phyloP scores from a whole-genome alignment of 139 green algal genomes.

The Chlorella sp. region DNA sequence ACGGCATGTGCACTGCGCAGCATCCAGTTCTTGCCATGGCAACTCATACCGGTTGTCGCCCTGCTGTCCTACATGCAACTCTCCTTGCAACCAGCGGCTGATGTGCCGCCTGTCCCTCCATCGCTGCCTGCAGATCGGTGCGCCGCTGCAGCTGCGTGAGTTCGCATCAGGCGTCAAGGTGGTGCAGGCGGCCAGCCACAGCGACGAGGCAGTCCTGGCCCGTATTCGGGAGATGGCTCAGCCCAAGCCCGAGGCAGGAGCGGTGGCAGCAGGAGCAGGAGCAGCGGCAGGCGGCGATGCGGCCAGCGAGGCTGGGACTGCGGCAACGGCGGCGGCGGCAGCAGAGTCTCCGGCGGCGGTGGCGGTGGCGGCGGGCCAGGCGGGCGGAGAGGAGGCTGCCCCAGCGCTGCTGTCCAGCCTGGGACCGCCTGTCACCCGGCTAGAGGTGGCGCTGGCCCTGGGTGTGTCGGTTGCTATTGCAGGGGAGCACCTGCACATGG shows the following conservation, averaged over 20 bases:
- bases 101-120: not conserved
- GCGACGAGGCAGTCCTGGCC: slow-evolving; percentile 62
- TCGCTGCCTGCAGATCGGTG: slow-evolving; percentile 17
- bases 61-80: not conserved
- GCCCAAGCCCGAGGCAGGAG: not conserved
- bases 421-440: slow-evolving; percentile 59
- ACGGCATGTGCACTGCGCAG: not conserved
- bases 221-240: slow-evolving; percentile 49
- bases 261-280: not conserved
- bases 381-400: too few species aligned
- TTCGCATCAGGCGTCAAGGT: slow-evolving; percentile 82
- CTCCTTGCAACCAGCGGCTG: too few species aligned
- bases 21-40: not conserved
- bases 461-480: slow-evolving; percentile 73
- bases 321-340: too few species aligned
- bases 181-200: slow-evolving; percentile 69
- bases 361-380: not conserved
- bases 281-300: too few species aligned
- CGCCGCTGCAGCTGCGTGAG: slow-evolving; percentile 58
- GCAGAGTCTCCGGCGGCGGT: not conserved
- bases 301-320: not conserved
- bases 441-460: slow-evolving; percentile 64
- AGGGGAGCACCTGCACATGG: slow-evolving; percentile 81
- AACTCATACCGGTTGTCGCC: not conserved
- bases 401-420: slow-evolving; percentile 37